A percentile compares a stretch with the other conserved stretches of the same genome.
phyloP scores from a whole-genome alignment of 1,284 basidiomycete genomes.

The Laetiporus sulphureus region DNA sequence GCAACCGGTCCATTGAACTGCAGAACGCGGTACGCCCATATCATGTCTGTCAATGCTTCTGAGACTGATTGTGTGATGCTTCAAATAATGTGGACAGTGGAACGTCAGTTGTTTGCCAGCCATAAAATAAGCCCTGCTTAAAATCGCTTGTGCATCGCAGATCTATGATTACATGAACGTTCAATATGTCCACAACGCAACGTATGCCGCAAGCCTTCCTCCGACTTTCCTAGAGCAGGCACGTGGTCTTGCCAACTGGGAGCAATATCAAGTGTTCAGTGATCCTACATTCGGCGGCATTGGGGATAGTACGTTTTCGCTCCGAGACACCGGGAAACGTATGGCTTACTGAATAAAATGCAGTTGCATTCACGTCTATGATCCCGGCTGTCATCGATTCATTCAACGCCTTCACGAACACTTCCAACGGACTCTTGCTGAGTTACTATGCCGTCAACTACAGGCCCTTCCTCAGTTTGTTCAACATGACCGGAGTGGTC shows the following conservation, averaged over 20 bases:
- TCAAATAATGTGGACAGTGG: conserved; percentile 20
- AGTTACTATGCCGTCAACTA: conserved; percentile 40
- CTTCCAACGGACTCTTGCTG: conserved; percentile 35
- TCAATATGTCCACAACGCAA: conserved; percentile 40
- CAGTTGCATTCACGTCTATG: conserved; percentile 41
- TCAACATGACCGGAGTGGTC: conserved; percentile 41
- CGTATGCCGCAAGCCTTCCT: conserved; percentile 26
- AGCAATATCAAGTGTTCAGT: conserved; percentile 44
- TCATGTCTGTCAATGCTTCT: neutral
- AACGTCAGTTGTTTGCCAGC: conserved; percentile 21
- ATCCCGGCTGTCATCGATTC: conserved; percentile 38
- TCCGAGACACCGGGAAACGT: neutral
- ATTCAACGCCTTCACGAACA: conserved; percentile 36
- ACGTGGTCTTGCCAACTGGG: conserved; percentile 43
- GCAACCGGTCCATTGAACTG: conserved; percentile 33
- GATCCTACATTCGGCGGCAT: conserved; percentile 31
- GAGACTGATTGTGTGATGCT: neutral
- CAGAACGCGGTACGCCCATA: conserved; percentile 33
- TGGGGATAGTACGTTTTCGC: conserved; percentile 23
- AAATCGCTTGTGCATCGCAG: conserved; percentile 12
- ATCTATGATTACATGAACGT: conserved; percentile 50
- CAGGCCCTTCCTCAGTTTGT: conserved; percentile 49
- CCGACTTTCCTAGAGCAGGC: conserved; percentile 31
- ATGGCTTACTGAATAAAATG: neutral
- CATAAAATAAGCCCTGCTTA: neutral